Evolutionary conservation across 805 yeast genomes (phyloP).

Genomic region (Lachancea kluyveri): DNA sequence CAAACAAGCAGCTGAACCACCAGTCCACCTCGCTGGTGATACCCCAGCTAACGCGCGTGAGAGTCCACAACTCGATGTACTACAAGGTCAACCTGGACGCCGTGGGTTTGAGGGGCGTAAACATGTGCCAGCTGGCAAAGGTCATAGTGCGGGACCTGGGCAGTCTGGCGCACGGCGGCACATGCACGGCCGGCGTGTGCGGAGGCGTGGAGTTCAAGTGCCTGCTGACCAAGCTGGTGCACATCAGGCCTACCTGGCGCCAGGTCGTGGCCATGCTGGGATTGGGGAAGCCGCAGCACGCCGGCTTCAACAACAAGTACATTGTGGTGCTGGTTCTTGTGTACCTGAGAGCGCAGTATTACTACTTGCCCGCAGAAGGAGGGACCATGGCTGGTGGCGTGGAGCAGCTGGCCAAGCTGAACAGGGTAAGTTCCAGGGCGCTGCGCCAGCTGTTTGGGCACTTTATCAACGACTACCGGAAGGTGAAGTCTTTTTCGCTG

Average conservation of each 20-base stretch:
- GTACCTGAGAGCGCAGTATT: conserved; percentile 46
- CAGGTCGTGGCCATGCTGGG: conserved; percentile 24
- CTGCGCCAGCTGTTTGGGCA: conserved; percentile 40
- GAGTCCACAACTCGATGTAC: conserved; percentile 26
- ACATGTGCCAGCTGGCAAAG: conserved; percentile 18
- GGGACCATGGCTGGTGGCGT: conserved; percentile 15
- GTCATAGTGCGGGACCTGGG: conserved; percentile 26
- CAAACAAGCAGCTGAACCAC: conserved; percentile 25
- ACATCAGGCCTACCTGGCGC: conserved; percentile 53
- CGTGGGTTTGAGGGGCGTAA: conserved; percentile 25
- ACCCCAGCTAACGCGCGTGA: conserved; percentile 28
- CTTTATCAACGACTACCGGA: conserved; percentile 59
- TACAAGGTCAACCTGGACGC: conserved; percentile 24
- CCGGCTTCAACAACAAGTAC: conserved; percentile 58
- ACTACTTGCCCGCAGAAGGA: conserved; percentile 11
- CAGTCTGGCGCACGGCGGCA: conserved; percentile 11
- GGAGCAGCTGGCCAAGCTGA: conserved; percentile 40
- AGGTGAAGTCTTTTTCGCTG: conserved; percentile 45
- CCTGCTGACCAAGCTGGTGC: conserved; percentile 67
- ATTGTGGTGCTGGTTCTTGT: conserved; percentile 45
- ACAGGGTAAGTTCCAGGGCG: conserved; percentile 30
- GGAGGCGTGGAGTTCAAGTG: conserved; percentile 40
- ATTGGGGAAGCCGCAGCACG: conserved; percentile 48
- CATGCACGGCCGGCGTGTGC: conserved; percentile 14
- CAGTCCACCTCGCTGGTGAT: conserved; percentile 30